Conservation (phyloP, 176 grass and related monocot species). For the Bolboschoenus planiculmis region DNA sequence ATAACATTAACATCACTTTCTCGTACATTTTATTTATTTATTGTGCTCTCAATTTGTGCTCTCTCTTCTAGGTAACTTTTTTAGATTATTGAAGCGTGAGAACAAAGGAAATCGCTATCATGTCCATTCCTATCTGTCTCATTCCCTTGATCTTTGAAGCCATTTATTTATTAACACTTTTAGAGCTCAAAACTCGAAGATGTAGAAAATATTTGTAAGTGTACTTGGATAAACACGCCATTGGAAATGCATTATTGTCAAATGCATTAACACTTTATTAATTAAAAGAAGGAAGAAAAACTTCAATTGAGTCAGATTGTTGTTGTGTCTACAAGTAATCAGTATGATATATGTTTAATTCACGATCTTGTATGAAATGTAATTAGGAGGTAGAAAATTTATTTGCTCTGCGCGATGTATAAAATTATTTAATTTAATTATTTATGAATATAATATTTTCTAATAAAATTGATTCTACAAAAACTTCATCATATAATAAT, state of each 20-base stretch:
- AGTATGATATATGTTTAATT: background rate
- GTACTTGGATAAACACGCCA: background rate
- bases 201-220: background rate
- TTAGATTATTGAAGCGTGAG: background rate
- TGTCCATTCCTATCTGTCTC: slow-evolving; percentile 19
- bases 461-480: no score
- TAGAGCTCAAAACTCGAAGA: slow-evolving; percentile 13
- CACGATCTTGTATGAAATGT: background rate
- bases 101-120: slow-evolving; percentile 17
- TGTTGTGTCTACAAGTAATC: background rate
- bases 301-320: background rate
- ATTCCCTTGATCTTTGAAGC: slow-evolving; percentile 16
- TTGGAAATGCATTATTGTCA: background rate
- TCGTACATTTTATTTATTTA: background rate
- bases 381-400: no score
- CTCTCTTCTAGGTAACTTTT: background rate
- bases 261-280: background rate
- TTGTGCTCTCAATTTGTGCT: background rate
- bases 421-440: no score
- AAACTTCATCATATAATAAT: no score
- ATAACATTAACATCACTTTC: background rate
- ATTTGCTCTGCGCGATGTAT: no score
- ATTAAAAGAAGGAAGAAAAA: background rate
- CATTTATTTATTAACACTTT: slow-evolving; percentile 13
- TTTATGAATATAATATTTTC: no score